A percentile compares a stretch with the other conserved stretches of the same genome.
phyloP scores from a whole-genome alignment of 257 asterid species.

The Anisodus tanguticus region DNA sequence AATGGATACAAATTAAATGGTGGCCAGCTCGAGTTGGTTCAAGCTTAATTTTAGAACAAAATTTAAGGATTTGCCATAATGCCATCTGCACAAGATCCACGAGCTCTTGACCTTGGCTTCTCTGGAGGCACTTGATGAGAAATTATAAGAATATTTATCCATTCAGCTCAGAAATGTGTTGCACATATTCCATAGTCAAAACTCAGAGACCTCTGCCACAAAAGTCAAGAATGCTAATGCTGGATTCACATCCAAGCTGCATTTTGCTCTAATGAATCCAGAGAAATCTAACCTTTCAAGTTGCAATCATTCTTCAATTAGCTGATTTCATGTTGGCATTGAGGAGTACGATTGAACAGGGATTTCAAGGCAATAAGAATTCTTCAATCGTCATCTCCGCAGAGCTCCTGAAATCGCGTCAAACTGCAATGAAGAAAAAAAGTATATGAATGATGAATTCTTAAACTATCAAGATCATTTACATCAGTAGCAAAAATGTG shows the following conservation, averaged over 20 bases:
- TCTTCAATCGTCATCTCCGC: conserved; percentile 17
- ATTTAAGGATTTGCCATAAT: too few species aligned
- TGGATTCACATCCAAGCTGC: neutral
- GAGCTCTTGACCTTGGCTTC: too few species aligned
- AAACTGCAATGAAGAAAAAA: conserved; percentile 54
- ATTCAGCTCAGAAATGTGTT: neutral
- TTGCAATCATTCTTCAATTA: neutral
- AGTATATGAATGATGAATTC: neutral
- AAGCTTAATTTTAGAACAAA: too few species aligned
- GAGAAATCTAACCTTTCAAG: neutral
- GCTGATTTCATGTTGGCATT: neutral
- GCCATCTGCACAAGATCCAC: too few species aligned
- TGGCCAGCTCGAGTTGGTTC: too few species aligned
- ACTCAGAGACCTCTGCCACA: neutral
- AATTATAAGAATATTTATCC: conserved; percentile 12
- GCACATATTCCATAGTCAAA: neutral
- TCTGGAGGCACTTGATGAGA: neutral
- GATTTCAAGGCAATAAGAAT: neutral
- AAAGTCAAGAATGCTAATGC: neutral
- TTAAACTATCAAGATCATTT: neutral
- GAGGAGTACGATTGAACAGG: neutral
- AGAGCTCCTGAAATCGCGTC: conserved; percentile 71
- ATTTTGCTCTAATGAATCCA: neutral
- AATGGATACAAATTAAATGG: too few species aligned
- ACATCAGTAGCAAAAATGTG: conserved; percentile 10